Conservation (phyloP, 2,329 filamentous ascomycete genomes). For the Pseudocercospora pini-densiflorae region DNA sequence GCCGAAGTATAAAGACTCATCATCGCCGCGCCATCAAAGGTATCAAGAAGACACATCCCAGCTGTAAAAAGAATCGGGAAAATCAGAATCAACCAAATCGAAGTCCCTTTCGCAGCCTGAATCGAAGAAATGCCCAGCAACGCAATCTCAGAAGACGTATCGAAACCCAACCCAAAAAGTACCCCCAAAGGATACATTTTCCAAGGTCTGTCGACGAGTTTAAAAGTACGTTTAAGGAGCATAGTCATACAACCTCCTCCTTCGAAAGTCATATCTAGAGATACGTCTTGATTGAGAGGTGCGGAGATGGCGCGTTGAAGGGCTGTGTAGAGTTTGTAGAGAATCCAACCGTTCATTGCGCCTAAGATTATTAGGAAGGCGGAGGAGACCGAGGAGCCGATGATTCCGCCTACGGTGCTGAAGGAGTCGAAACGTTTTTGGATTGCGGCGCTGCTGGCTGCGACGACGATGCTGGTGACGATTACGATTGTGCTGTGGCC, state of each 20-base stretch:
- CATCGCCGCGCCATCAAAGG: conserved; percentile 91
- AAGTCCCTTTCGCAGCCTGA: conserved; percentile 82
- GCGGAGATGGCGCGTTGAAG: conserved; percentile 64
- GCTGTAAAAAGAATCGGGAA: conserved; percentile 91
- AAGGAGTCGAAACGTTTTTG: conserved; percentile 81
- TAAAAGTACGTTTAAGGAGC: conserved; percentile 76
- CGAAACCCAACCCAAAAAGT: conserved; percentile 87
- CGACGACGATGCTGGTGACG: conserved; percentile 87
- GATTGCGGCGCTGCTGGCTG: conserved; percentile 84
- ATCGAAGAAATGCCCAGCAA: conserved; percentile 88
- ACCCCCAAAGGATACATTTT: conserved; percentile 95
- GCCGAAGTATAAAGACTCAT: conserved; percentile 88
- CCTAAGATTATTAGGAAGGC: conserved; percentile 82
- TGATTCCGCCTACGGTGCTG: conserved; percentile 78
- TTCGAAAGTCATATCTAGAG: conserved; percentile 65
- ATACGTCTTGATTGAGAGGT: conserved; percentile 42
- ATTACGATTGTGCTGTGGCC: conserved; percentile 95
- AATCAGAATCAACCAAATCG: conserved; percentile 91
- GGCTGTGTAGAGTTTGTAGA: conserved; percentile 75
- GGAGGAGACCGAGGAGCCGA: conserved; percentile 86
- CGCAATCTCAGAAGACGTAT: conserved; percentile 93
- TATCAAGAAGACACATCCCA: conserved; percentile 95
- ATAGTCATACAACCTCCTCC: conserved; percentile 76
- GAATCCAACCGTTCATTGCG: conserved; percentile 81
- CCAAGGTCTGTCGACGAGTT: conserved; percentile 75